A percentile compares a stretch with the other conserved stretches of the same genome.
Conservation (phyloP, 2,329 filamentous ascomycete genomes). For the Mycocentrospora acerina region DNA sequence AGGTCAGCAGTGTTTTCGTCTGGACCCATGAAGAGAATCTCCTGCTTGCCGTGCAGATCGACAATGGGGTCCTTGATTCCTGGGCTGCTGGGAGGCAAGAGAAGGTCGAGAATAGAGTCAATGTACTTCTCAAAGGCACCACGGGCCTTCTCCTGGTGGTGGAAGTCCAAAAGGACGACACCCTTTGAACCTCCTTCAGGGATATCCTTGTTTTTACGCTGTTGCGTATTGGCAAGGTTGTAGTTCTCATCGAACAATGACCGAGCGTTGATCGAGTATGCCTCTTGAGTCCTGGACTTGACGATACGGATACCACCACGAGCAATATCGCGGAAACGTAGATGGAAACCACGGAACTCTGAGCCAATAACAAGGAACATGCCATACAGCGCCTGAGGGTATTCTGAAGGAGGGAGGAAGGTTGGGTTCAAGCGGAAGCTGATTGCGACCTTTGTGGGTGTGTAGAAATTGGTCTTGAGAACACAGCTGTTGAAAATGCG, state of each 20-base stretch:
- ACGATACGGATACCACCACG: constrained; percentile 98
- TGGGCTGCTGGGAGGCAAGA: constrained; percentile 84
- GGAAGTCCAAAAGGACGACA: constrained; percentile 89
- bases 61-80: constrained; percentile 99
- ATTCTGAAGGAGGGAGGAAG: constrained; percentile 90
- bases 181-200: constrained; percentile 98
- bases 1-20: constrained; percentile 98
- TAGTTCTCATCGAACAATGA: constrained; percentile 99
- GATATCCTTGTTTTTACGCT: constrained; percentile 99
- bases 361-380: constrained; percentile 99
- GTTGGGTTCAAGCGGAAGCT: constrained; percentile 90
- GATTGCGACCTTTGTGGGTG: constrained; percentile 94
- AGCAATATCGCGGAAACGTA: constrained; percentile 95
- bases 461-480: constrained; percentile 97
- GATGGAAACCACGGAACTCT: constrained; percentile 94
- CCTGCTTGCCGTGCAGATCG: constrained; percentile 89
- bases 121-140: constrained; percentile 99
- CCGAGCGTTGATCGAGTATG: constrained; percentile 92
- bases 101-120: constrained; percentile 93
- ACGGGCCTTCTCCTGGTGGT: constrained; percentile 88
- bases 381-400: constrained; percentile 88
- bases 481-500: constrained; percentile 91
- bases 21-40: constrained; percentile 97
- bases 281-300: constrained; percentile 94
- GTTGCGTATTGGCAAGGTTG: constrained; percentile 95